Evolutionary conservation across 768 basidiomycete genomes (phyloP), one percentile per base, ranked within the genome.

Genomic region (Pleurotus tuber-regium): DNA sequence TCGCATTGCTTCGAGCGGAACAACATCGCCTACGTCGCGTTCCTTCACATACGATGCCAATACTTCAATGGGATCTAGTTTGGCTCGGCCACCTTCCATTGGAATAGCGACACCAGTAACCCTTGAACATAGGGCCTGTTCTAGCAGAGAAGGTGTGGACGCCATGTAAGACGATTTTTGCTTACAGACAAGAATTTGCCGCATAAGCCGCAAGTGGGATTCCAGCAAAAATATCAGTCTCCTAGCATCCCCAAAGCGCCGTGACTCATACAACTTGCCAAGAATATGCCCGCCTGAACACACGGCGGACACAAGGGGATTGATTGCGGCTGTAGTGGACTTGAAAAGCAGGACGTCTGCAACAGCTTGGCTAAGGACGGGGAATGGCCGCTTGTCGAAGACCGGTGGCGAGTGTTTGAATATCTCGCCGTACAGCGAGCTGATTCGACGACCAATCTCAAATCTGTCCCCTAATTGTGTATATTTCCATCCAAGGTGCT

Each of bases 401-500:
- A 72, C 63, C 0, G 82, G 81, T 1, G 86, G 79, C 1, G 82
- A 76, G 54, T 86, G 78, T 42, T 78, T 72, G 39, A 96, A 65
- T 10, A 93, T 77, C 33, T 80, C 76, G 11, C 77, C 70, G 63
- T 89, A 95, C 24, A 95, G 70, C 6, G 74, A 71, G 8, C 83
- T 77, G 21, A 92, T 73, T 12, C 83, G 72, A 47, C 78, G 74
- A 16, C 86, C 87, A 41, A 98, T 86, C 69, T 92, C 88, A 60
- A 91, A 95, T 31, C 89, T 79, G 61, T 92, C 88, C 4, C 86
- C 86, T 10, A 94, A 73, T 50, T 87, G 86, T 3, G 74, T 72
- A 57, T 93, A 97, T 63, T 89, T 89, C 94, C 94, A 98, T 2
- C 83, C 80, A 31, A 83, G 64, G 64, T 92, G 88, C 58, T 88